Percentiles rank a stretch among this genome's conserved stretches.
Conservation (phyloP, 2,329 filamentous ascomycete species). For the Dactylella cylindrospora region DNA sequence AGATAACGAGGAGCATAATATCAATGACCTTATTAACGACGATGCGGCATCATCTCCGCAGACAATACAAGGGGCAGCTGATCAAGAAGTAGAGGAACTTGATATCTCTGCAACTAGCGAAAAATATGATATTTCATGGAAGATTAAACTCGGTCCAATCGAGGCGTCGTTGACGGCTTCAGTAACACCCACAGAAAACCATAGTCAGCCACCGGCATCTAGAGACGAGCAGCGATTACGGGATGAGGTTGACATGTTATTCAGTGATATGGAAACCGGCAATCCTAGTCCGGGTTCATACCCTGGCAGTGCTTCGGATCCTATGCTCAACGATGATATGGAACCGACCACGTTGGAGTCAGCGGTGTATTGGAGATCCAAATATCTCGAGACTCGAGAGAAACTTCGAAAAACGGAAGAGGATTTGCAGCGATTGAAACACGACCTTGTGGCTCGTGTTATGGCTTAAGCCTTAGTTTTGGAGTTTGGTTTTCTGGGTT, state of each 20-base stretch:
- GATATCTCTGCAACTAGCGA: neutral
- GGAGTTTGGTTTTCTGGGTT: neutral
- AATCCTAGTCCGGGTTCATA: conserved; percentile 38
- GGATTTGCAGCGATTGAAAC: conserved; percentile 26
- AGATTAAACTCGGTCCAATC: conserved; percentile 32
- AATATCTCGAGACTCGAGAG: conserved; percentile 27
- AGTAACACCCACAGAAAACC: conserved; percentile 7
- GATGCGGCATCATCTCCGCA: conserved; percentile 23
- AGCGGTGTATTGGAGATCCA: conserved; percentile 25
- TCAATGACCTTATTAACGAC: conserved; percentile 34
- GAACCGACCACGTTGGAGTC: conserved; percentile 27
- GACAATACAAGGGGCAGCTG: conserved; percentile 13
- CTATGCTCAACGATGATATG: conserved; percentile 32
- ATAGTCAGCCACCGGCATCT: neutral
- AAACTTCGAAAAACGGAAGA: conserved; percentile 37
- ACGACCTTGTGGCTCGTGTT: conserved; percentile 38
- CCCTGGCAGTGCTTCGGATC: conserved; percentile 31
- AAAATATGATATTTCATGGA: conserved; percentile 34
- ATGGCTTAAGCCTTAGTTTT: conserved; percentile 11
- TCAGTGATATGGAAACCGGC: conserved; percentile 40
- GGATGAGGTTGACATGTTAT: conserved; percentile 36
- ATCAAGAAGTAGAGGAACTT: conserved; percentile 14
- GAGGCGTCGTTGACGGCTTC: conserved; percentile 21
- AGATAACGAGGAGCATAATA: conserved; percentile 30
- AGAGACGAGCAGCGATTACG: conserved; percentile 26